These are phyloP conservation scores for Curvularia verruculosa DNA, from an alignment of 2,329 filamentous ascomycete species.

Conservation along the genomic window DNA sequence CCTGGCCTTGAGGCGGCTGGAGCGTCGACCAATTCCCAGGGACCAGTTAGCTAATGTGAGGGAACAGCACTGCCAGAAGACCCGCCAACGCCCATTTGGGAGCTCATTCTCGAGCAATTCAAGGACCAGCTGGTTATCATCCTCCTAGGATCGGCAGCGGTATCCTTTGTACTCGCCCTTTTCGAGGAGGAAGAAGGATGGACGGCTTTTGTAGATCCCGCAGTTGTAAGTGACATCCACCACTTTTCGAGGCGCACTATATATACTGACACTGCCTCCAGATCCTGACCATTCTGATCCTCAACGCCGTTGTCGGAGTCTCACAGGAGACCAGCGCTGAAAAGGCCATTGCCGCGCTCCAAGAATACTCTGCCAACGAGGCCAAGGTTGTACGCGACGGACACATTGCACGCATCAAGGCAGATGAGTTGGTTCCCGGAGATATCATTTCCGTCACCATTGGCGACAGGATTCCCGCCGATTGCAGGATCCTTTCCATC, in stretches of 20 bases:
- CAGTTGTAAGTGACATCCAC: conserved; percentile 72
- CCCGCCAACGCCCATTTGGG: conserved; percentile 92
- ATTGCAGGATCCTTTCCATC: conserved; percentile 87
- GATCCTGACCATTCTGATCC: conserved; percentile 95
- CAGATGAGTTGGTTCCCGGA: conserved; percentile 95
- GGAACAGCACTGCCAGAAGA: conserved; percentile 76
- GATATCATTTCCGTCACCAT: conserved; percentile 88
- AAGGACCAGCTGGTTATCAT: conserved; percentile 98
- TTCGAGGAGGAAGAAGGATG: conserved; percentile 93
- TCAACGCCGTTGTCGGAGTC: conserved; percentile 96
- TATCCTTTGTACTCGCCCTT: conserved; percentile 91
- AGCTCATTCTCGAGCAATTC: conserved; percentile 97
- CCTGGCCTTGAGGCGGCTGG: not conserved
- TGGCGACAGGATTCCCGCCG: conserved; percentile 91
- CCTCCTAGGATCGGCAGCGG: conserved; percentile 85
- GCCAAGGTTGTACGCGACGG: conserved; percentile 91
- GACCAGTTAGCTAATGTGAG: conserved; percentile 12
- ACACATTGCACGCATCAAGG: conserved; percentile 80
- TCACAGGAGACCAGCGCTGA: conserved; percentile 98
- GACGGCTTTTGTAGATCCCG: conserved; percentile 96
- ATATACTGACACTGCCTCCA: conserved; percentile 48
- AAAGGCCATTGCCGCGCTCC: conserved; percentile 95
- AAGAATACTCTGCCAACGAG: conserved; percentile 99
- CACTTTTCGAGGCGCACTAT: not conserved
- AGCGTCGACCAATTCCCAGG: not conserved